Base-by-base conservation (phyloP, 768 basidiomycete species). In the Sutorius australiensis region DNA sequence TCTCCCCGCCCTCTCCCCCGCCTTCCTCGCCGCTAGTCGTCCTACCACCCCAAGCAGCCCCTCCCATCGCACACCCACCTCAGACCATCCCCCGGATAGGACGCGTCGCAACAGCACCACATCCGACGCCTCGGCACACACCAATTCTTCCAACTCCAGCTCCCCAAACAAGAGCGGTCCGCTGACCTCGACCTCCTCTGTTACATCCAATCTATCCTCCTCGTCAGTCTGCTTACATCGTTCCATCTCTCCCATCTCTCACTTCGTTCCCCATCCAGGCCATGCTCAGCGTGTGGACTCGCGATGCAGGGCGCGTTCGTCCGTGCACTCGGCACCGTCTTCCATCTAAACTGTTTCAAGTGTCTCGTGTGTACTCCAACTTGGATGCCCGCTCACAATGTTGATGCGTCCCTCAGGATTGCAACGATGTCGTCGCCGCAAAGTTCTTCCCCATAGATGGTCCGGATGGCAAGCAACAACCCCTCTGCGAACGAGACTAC, bases 401-500 rank as follows among this genome's bases (percentile, higher is more conserved):
- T 39, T 55, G 50, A 55, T 56, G 56, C 48, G 33, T 56, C 13
- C 45, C 17, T 21, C 66, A 98, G 95, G 97, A 99, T 67, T 99
- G 97, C 65, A 88, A 91, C 61, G 86, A 89, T 63, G 89, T 98
- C 43, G 97, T 99, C 39, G 97, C 97, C 28, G 89, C 90, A 55
- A 99, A 98, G 70, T 99, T 99, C 77, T 99, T 99, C 72, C 95
- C 97, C 17, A 91, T 98, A 63, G 95, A 98, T 65, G 92, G 92
- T 1, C 78, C 84, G 42, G 92, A 93, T 63, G 84, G 87, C 56
- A 87, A 82, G 67, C 94, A 92, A 63, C 84, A 87, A 56, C 95
- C 97, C 28, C 80, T 99, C n/a, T 99, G 97, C 72, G 97, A 99
- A 77, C 81, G 91, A 56, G 97, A 99, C 69, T 99, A 98, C 72